phyloP scores from a whole-genome alignment of 768 basidiomycete genomes.

The Amylocystis lapponica region DNA sequence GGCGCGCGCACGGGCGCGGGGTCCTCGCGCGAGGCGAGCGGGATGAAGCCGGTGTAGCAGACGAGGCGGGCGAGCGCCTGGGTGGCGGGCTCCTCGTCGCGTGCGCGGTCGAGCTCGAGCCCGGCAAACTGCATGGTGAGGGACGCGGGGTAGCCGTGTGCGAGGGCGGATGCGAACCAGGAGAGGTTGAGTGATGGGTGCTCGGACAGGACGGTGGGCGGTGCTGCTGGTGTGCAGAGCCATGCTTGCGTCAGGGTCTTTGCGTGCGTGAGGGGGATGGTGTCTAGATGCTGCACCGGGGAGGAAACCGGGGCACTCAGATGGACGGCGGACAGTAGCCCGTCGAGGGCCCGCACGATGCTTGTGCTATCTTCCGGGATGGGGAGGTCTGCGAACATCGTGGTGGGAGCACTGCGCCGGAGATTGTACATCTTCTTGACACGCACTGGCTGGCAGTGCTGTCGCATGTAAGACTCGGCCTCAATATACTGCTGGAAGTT shows the following conservation, averaged over 20 bases:
- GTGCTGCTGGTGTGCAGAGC: not conserved
- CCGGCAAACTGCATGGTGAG: conserved; percentile 15
- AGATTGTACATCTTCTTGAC: not conserved
- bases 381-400: not conserved
- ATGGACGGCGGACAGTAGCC: not conserved
- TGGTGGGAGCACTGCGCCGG: not conserved
- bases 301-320: not conserved
- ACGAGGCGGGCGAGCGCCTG: conserved; percentile 36
- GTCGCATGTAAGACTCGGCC: conserved; percentile 1
- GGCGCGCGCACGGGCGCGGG: not conserved
- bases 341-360: not conserved
- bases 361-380: not conserved
- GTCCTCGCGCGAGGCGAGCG: conserved; percentile 1
- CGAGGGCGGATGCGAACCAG: conserved; percentile 29
- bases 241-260: not conserved
- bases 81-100: conserved; percentile 17
- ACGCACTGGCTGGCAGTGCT: not conserved
- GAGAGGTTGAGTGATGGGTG: conserved; percentile 21
- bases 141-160: conserved; percentile 19
- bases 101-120: not conserved
- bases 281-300: too few relatives aligned
- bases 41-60: conserved; percentile 37
- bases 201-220: not conserved
- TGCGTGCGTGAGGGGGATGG: not conserved
- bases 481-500: conserved; percentile 4